A percentile compares a stretch with the other conserved stretches of the same genome.
Evolutionary conservation across 441 rosid species (phyloP).

Genomic region (Omphalea diandra): DNA sequence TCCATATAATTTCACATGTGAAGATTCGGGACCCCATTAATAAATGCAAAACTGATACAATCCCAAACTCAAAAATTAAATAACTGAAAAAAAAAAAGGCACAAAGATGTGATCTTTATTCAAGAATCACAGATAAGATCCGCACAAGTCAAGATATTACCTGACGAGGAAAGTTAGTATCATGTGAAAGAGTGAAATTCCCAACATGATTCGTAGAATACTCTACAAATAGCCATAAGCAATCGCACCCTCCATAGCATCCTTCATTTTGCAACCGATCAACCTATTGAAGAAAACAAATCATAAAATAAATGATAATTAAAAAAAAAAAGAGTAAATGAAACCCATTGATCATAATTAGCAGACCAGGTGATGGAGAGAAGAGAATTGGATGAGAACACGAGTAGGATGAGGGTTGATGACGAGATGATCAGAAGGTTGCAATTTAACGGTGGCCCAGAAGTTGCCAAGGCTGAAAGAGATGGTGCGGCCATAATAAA

Average conservation of each 20-base stretch:
- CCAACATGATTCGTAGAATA: conserved; percentile 42
- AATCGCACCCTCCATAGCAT: conserved; percentile 89
- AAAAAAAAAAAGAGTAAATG: background rate
- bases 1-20: too few relatives aligned
- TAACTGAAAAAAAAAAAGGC: too few relatives aligned
- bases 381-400: conserved; percentile 70
- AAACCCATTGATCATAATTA: background rate
- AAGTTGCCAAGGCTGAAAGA: conserved; percentile 71
- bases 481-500: conserved; percentile 75
- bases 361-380: conserved; percentile 63
- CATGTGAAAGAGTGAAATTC: conserved; percentile 74
- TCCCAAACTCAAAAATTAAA: too few relatives aligned
- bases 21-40: too few relatives aligned
- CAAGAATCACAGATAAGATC: too few relatives aligned
- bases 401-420: conserved; percentile 78
- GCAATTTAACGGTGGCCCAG: conserved; percentile 72
- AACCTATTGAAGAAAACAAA: conserved; percentile 35
- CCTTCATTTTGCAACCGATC: conserved; percentile 76
- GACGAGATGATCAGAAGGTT: conserved; percentile 57
- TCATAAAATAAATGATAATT: background rate
- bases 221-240: conserved; percentile 90
- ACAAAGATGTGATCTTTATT: too few relatives aligned
- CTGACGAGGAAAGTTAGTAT: conserved; percentile 96
- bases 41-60: too few relatives aligned
- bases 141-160: too few relatives aligned